These are phyloP conservation scores for Pilatotrama ljubarskyi DNA, from an alignment of 768 basidiomycete species.

Conservation along the genomic window DNA sequence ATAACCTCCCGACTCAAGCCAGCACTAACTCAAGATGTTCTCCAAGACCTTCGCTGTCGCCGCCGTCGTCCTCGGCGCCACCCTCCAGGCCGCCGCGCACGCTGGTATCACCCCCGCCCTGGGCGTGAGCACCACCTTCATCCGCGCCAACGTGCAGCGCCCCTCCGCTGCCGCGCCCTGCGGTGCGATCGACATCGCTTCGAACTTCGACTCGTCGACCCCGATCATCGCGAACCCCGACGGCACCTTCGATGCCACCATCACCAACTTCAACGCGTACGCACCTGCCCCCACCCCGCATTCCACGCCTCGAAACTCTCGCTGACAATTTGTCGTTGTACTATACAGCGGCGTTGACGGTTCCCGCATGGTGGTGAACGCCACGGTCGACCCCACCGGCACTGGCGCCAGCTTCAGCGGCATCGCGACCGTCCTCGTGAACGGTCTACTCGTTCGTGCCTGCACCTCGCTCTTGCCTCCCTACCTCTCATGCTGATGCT, in stretches of 20 bases:
- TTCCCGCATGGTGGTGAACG: slow-evolving; percentile 46
- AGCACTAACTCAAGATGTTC: slow-evolving; percentile 26
- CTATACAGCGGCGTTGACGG: slow-evolving; percentile 44
- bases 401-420: slow-evolving; percentile 33
- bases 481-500: background rate
- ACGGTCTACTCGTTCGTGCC: slow-evolving; percentile 47
- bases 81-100: slow-evolving; percentile 43
- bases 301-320: background rate
- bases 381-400: slow-evolving; percentile 46
- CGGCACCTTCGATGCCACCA: slow-evolving; percentile 42
- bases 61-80: slow-evolving; percentile 35
- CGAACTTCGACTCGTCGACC: slow-evolving; percentile 39
- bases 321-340: background rate
- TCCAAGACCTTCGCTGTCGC: slow-evolving; percentile 29
- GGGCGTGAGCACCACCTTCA: slow-evolving; percentile 30
- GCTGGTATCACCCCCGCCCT: slow-evolving; percentile 46
- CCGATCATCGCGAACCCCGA: slow-evolving; percentile 32
- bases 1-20: background rate
- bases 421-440: slow-evolving; percentile 43
- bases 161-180: slow-evolving; percentile 38
- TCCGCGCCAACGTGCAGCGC: slow-evolving; percentile 34
- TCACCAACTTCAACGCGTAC: slow-evolving; percentile 50
- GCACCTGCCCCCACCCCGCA: slow-evolving; percentile 6
- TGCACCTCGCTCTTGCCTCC: slow-evolving; percentile 15
- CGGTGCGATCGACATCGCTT: slow-evolving; percentile 43